Evolutionary conservation across 208 protist species (phyloP), one percentile per base, ranked within the genome.

Genomic region (Acanthamoeba divionensis): DNA sequence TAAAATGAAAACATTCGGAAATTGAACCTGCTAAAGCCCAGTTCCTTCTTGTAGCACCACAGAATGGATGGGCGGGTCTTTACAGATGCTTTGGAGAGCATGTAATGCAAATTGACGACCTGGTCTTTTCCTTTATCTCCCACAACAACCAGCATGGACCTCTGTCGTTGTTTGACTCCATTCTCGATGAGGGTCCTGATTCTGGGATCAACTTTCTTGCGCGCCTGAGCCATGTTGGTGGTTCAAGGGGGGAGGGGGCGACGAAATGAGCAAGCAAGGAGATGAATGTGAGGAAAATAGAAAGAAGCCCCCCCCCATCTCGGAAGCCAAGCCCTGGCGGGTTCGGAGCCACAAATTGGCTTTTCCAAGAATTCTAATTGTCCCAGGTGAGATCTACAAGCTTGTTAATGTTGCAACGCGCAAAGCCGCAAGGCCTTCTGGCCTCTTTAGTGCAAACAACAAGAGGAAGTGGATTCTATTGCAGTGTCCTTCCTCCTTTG

Each of bases 21-120:
- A 73, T 18, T 24, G 65, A 41, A 93, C 71, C 96, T 98, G 54
- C 96, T 97, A 92, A 99, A 99, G 89, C 98, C 98, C 12, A 99
- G 97, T 33, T 99, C 98, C 90, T 99, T 98, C 93, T 99, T 99
- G 97, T 99, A 99, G 95, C 99, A 99, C 99, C 99, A 99, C 45
- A 99, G 96, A 60, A 99, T 96, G 52, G 94, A 97, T 29, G 99
- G 98, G 82, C 98, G 96, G 0, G 96, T 95, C 93, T 97, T 98
- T 65, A 99, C 97, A 41, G 95, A 94, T 5, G 98, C 97, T 88
- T 99, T 99, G 12, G 97, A 98, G 47, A 99, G 95, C 94, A 99
- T 99, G 91, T 98, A 98, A 92, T 99, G 98, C 13, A 99, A 94
- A 91, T 99, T 99, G 0, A 99, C 97, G 24, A 96, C 63, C 93